A percentile compares a stretch with the other conserved stretches of the same genome.
Conservation (phyloP, 2,329 filamentous ascomycete species). For the Ophiostoma pallidulum region DNA sequence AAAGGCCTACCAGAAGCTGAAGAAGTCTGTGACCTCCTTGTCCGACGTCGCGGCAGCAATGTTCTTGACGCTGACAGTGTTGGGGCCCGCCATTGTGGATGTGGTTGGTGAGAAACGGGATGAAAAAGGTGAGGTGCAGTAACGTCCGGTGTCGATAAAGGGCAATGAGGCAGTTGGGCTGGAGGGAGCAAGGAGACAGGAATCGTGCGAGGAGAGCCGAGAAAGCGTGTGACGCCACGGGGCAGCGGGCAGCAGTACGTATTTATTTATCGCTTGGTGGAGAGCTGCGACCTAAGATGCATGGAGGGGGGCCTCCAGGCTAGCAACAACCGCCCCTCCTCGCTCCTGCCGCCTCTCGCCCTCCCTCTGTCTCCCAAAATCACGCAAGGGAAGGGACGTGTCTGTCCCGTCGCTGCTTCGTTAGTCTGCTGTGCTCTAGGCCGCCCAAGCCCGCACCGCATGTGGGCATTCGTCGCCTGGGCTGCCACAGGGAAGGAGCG, state of each 20-base stretch:
- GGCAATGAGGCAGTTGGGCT: too few species aligned
- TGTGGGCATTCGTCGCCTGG: too few species aligned
- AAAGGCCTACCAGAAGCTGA: conserved; percentile 73
- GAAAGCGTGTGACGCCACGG: not conserved
- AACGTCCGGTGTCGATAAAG: too few species aligned
- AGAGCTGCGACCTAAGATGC: not conserved
- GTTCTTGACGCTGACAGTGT: conserved; percentile 62
- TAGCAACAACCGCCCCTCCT: too few species aligned
- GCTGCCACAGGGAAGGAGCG: too few species aligned
- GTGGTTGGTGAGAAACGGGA: not conserved
- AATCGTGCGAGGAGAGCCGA: not conserved
- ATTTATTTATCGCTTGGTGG: conserved; percentile 1
- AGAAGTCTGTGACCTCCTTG: conserved; percentile 91
- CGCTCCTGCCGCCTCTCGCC: too few species aligned
- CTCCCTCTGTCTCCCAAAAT: too few species aligned
- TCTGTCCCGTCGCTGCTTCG: too few species aligned
- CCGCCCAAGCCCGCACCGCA: too few species aligned
- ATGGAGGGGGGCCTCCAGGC: not conserved
- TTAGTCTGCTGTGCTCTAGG: too few species aligned
- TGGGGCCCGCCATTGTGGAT: conserved; percentile 16
- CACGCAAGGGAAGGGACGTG: too few species aligned
- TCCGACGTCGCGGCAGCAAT: conserved; percentile 75
- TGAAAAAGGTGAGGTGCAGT: not conserved
- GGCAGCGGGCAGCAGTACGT: conserved; percentile 4
- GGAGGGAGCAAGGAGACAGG: not conserved